Base-by-base conservation (phyloP, 257 asterid genomes). In the Parsonsia alboflavescens region DNA sequence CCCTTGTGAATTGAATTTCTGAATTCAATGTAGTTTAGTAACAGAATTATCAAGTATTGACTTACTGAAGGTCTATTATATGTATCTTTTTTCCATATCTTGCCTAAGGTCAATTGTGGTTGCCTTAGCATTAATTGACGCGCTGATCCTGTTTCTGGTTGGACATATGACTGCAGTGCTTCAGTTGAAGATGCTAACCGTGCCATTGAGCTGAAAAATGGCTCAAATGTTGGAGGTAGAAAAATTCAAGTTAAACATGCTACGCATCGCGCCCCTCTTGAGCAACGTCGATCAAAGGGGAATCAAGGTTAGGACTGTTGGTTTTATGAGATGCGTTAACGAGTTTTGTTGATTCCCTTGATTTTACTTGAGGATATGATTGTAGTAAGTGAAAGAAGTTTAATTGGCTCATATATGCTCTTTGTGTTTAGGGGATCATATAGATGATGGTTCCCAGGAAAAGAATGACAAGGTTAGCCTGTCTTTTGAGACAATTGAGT, bases 231-330 rank as follows among this genome's bases (percentile, higher is more conserved):
- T 80, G 97, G 97, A 72, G 96, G 98, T 77, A 81, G 96, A 78
- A 92, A 89, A 78, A 79, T 95, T 74, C 88, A 88, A 10, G 99
- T 88, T 68, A 90, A 92, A 81, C 97, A 82, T 75, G 99, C 99
- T 71, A 80, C 70, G 64, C 97, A 90, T 48, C 97, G 97, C 70
- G 91, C 96, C 48, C 80, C 98, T 16, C 96, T 89, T 61, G 97
- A 92, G 77, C 90, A 92, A 68, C 94, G 96, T 33, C 87, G 88
- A 59, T 70, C 84, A 2, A 90, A 89, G 80, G 88, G 69, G 78
- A 85, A 79, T 85, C 85, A 85, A 90, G 98, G 99, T 92, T 71
- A 72, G 65, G 75, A 66, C 30, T 42, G 22, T 44, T 21, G 19
- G 44, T 50, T 50, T 48, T 49, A 10, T 10, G 15, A 28, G 56